Conservation (phyloP, 495 filamentous ascomycete species). For the Penicillium waksmanii region DNA sequence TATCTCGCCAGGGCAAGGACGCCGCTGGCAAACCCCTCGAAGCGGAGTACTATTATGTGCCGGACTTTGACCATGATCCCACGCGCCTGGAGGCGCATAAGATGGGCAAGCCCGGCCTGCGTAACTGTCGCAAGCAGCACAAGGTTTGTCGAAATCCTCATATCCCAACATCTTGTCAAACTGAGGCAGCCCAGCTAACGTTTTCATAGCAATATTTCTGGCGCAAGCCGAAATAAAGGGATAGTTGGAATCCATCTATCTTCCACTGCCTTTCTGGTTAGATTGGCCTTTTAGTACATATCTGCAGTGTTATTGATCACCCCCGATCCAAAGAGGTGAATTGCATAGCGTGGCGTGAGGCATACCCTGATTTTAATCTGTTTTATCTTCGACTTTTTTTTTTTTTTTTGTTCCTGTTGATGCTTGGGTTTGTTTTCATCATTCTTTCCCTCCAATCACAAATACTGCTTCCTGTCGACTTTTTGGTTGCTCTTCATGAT, state of each 20-base stretch:
- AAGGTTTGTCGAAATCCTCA: conserved; percentile 66
- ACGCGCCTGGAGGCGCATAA: conserved; percentile 76
- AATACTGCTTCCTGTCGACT: too few species aligned
- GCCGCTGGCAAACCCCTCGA: conserved; percentile 92
- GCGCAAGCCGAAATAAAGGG: conserved; percentile 71
- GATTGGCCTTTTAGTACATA: conserved; percentile 46
- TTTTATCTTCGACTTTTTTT: conserved; percentile 11
- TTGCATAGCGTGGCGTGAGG: conserved; percentile 58
- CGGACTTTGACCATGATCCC: conserved; percentile 83
- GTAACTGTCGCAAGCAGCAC: conserved; percentile 89
- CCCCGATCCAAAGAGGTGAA: conserved; percentile 28
- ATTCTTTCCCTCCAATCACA: neutral
- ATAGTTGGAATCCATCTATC: neutral
- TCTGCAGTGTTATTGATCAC: conserved; percentile 38
- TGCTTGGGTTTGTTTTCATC: neutral
- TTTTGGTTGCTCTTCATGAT: too few species aligned
- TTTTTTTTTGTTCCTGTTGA: neutral
- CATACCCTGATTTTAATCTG: conserved; percentile 47
- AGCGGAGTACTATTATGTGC: conserved; percentile 97
- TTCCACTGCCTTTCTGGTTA: conserved; percentile 4
- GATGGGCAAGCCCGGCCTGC: conserved; percentile 81
- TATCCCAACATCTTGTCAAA: neutral
- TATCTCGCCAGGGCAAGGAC: conserved; percentile 90
- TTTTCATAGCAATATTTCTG: conserved; percentile 85
- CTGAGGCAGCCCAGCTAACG: conserved; percentile 14